Conservation (phyloP, 106 monocot genomes). For the Narthecium ossifragum region DNA sequence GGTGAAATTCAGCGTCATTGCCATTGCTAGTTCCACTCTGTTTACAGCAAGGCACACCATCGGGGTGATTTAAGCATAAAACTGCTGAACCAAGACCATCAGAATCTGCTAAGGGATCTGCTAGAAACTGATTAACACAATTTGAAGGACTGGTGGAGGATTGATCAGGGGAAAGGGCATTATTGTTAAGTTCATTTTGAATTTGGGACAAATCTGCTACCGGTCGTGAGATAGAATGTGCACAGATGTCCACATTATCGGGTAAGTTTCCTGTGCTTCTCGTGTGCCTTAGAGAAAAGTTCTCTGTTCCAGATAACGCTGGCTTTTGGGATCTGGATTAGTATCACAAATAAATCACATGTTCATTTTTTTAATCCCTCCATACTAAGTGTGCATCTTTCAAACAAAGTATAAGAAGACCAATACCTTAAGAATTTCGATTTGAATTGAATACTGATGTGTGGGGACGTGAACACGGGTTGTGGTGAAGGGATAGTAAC, state of each 20-base stretch:
- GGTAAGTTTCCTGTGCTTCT: neutral
- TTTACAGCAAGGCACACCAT: constrained; percentile 3
- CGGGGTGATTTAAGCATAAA: constrained; percentile 6
- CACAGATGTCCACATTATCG: neutral
- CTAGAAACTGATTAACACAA: constrained; percentile 32
- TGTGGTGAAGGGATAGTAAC: constrained; percentile 37
- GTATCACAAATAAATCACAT: constrained; percentile 9
- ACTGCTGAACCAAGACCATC: constrained; percentile 24
- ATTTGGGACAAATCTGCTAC: constrained; percentile 7
- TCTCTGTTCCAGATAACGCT: constrained; percentile 3
- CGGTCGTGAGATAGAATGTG: neutral
- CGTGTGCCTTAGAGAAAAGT: constrained; percentile 1
- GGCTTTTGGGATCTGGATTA: constrained; percentile 17
- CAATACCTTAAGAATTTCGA: no score
- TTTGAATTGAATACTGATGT: constrained; percentile 10
- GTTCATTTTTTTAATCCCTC: neutral
- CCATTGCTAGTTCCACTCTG: neutral
- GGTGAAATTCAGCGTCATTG: constrained; percentile 2
- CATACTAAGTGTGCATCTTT: neutral
- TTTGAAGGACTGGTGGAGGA: constrained; percentile 22
- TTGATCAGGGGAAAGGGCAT: constrained; percentile 11
- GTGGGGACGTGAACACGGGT: constrained; percentile 42
- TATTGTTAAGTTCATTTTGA: constrained; percentile 6
- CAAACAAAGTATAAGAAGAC: neutral
- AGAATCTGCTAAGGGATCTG: constrained; percentile 27